phyloP scores from a whole-genome alignment of 2,329 filamentous ascomycete species.

The Xylariaceae sp. region DNA sequence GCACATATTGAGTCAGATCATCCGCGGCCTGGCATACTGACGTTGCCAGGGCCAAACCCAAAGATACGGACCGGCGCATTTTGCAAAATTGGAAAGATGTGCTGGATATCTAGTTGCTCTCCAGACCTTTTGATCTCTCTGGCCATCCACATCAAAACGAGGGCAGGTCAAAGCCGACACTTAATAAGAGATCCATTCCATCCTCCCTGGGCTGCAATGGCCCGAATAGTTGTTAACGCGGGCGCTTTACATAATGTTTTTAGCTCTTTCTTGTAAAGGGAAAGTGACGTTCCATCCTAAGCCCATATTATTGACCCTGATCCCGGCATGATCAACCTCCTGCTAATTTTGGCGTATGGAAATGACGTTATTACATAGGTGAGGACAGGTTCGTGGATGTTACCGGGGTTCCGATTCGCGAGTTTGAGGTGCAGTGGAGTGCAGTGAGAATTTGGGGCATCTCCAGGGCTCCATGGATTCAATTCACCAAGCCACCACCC shows the following conservation, averaged over 20 bases:
- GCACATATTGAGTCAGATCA: neutral
- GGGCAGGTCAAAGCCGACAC: too few species aligned
- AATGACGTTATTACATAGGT: constrained; percentile 8
- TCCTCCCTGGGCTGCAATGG: too few species aligned
- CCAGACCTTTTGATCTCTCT: too few species aligned
- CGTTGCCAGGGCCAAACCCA: neutral
- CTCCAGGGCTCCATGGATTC: too few species aligned
- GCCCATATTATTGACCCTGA: neutral
- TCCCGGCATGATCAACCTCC: constrained; percentile 7
- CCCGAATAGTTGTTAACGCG: too few species aligned
- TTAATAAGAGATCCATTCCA: too few species aligned
- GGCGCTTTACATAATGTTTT: neutral
- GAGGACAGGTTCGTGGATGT: constrained; percentile 7
- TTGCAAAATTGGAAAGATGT: neutral
- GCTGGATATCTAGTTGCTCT: too few species aligned
- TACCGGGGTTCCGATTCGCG: constrained; percentile 9
- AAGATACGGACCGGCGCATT: neutral
- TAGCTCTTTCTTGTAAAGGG: neutral
- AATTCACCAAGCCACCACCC: too few species aligned
- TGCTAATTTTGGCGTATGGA: constrained; percentile 14
- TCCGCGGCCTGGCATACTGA: neutral
- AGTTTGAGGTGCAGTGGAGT: neutral
- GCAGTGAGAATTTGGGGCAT: too few species aligned
- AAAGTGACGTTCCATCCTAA: constrained; percentile 12
- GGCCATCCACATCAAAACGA: too few species aligned